Conservation (phyloP, 805 yeast species). For the Jamesozyma piceae region DNA sequence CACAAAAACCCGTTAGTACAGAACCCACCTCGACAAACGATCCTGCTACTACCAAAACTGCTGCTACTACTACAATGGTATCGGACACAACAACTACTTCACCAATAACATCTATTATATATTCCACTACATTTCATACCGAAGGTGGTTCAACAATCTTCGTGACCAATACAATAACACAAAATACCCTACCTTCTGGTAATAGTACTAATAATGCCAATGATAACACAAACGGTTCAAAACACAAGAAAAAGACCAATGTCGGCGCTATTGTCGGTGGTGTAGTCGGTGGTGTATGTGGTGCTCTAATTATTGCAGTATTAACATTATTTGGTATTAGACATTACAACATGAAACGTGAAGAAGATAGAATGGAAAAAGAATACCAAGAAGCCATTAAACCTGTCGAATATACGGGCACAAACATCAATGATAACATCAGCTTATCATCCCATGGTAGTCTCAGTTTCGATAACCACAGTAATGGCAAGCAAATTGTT, state of each 20-base stretch:
- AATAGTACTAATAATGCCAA: slow-evolving; percentile 3
- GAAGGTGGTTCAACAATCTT: slow-evolving; percentile 25
- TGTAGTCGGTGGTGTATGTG: slow-evolving; percentile 48
- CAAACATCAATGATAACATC: slow-evolving; percentile 2
- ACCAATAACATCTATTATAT: slow-evolving; percentile 13
- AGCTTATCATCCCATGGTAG: slow-evolving; percentile 7
- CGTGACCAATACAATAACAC: slow-evolving; percentile 22
- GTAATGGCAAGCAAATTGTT: background rate
- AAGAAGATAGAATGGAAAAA: slow-evolving; percentile 44
- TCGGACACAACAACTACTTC: slow-evolving; percentile 14
- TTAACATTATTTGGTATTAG: slow-evolving; percentile 34
- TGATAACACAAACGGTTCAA: slow-evolving; percentile 2
- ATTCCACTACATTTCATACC: slow-evolving; percentile 19
- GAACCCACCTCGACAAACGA: slow-evolving; percentile 13
- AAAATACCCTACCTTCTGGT: slow-evolving; percentile 10
- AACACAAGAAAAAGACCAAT: slow-evolving; percentile 18
- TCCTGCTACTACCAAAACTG: background rate
- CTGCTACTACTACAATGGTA: slow-evolving; percentile 1
- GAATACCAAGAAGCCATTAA: slow-evolving; percentile 51
- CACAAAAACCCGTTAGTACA: slow-evolving; percentile 13
- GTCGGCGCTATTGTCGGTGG: slow-evolving; percentile 57
- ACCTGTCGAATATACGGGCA: slow-evolving; percentile 30
- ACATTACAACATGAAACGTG: slow-evolving; percentile 30
- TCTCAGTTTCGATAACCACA: slow-evolving; percentile 4
- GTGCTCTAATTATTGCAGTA: slow-evolving; percentile 35